Base-by-base conservation (phyloP, 2,329 filamentous ascomycete genomes). In the Pyrenophora tritici-repentis region DNA sequence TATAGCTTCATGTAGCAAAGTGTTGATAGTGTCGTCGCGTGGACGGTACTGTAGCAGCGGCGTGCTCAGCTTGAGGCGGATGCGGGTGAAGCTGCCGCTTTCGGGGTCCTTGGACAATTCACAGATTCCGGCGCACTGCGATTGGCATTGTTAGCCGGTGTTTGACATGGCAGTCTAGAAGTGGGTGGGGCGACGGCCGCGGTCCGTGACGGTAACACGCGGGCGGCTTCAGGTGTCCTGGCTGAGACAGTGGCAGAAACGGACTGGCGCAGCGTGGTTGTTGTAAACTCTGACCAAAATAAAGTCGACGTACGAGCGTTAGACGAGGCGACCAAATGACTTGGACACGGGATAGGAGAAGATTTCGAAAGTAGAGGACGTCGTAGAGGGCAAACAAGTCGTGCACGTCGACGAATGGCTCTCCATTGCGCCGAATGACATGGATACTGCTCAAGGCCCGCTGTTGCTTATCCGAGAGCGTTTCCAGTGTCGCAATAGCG, bases 31-130 rank as follows among this genome's bases (percentile, higher is more conserved):
- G 56, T 78, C 76, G 40, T 66, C 65, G 26, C 75, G 70, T 4
- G 75, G 75, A 31, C 76, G 71, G 53, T 73, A 78, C 53, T 78
- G 76, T 41, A 78, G 67, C 42, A 78, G 61, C 20, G 75, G 69
- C 29, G 75, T 75, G 49, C 74, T 77, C 34, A 78, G 62, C 58
- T 78, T 78, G 35, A 78, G 58, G 17, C 73, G 67, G 41, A 77
- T 75, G 44, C 72, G 67, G 5, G 70, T 71, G 52, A 72, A 73
- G 43, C 71, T 75, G 26, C 66, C 69, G 9, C 65, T 69, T 14
- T 67, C 49, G 13, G 66, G 56, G 45, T 76, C 73, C 43, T 71
- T 75, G 33, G 72, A 68, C 24, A 78, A 69, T 52, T 78, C 76
- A 56, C 76, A 78, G 48, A 76, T 76, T 36, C 75, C 76, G 47